Base-by-base conservation (phyloP, 164 flowering plant genomes). In the Pachysandra terminalis region DNA sequence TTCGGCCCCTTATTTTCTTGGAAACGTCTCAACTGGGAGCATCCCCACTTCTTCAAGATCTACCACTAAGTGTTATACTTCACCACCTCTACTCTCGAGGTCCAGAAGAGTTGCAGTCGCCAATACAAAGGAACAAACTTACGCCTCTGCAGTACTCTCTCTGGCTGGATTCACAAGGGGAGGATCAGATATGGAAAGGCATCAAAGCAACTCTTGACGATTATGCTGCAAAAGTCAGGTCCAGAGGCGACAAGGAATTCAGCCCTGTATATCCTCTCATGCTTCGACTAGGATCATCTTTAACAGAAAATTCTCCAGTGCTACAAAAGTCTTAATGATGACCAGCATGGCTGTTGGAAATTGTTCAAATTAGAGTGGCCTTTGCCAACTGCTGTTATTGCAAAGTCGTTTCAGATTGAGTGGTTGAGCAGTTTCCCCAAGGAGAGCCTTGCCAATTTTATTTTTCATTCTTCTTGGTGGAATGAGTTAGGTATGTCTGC, bases 101-200 rank as follows among this genome's bases (percentile, higher is more conserved):
- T 15, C 97, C 98, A 0, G 91, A 87, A 23, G 99, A 90, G 69
- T 74, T 95, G 80, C 89, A 84, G 76, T 92, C 97, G 12, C 99
- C 99, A 17, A 35, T 95, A 72, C 96, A 92, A 52, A 84, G 93
- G 73, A 90, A 90, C 78, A 87, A 73, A 56, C 94, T 95, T 40
- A 92, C 94, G 0, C 94, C 88, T 48, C 23, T 80, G 66, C 97
- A 95, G 71, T 95, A 95, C 62, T 90, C 99, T 19, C 56, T 92
- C 64, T 95, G 98, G 99, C 56, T 92, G 65, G 98, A 95, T 79
- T 84, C 94, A 13, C 97, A 95, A 68, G 89, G 93, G 16, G 97
- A 92, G 78, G 91, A 86, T 78, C 98, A 95, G 77, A 83, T 92
- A 26, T 95, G 99, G 99, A 90, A 83, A 79, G 99, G 99, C 19